Evolutionary conservation across 768 basidiomycete species (phyloP), one percentile per base, ranked within the genome.

Genomic region (Mycena olivaceomarginata): DNA sequence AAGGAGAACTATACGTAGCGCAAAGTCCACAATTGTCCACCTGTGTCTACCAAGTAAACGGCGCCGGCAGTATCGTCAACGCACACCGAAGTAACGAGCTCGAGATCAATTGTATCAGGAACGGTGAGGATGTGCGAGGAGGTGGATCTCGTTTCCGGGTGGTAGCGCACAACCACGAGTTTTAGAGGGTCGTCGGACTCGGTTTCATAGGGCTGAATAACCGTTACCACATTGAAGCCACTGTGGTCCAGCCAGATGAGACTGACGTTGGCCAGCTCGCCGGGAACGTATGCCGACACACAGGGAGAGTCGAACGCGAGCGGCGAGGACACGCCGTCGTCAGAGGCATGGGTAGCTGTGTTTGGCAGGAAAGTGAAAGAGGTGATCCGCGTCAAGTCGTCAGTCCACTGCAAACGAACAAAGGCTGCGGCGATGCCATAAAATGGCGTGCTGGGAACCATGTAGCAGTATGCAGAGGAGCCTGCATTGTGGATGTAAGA

Each of bases 171-270:
- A 2, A 74, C 72, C 20, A 65, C 59, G 53, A 79, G 72, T 16
- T 10, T 56, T 13, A 37, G n/a, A 18, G 16, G 53, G 6, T 56
- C 53, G 6, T 56, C 53, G 53, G 7, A 22, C n/a, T 2, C 25
- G 25, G 25, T 25, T 10, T 3, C 12, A 31, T 5, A n/a, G 3
- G 74, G n/a, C 40, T 76, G 63, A 20, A 76, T 37, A 31, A 76
- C 65, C 15, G 56, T 25, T 15, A 31, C 53, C 5, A 74, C 63
- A 31, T 76, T 73, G 39, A 64, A 73, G 22, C 78, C 78, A 20
- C 78, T 67, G 63, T 79, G 75, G 65, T 79, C 78, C 39, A 74
- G 53, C 75, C 75, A 76, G 9, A 75, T 37, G 18, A 75, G 72
- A 13, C 45, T 5, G 13, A 56, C 13, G 41, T 51, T 31, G 0